Conservation (phyloP, 768 basidiomycete species). For the Tricholoma terreum region DNA sequence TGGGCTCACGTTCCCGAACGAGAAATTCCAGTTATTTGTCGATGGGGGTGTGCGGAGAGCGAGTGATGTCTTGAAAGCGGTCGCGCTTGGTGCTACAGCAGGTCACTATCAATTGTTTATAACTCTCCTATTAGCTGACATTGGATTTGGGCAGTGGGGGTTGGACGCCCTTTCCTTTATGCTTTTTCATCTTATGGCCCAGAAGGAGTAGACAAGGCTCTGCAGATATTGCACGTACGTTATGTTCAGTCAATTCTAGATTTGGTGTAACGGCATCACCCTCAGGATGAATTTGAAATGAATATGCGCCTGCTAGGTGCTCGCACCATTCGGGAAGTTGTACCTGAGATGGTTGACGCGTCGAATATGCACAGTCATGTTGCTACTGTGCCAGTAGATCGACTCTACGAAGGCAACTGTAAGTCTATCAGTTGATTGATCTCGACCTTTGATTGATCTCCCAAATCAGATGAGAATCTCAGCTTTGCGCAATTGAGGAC, state of each 20-base stretch:
- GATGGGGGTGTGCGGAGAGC: constrained; percentile 96
- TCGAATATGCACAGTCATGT: constrained; percentile 64
- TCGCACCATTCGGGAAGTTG: constrained; percentile 70
- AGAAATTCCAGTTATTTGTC: constrained; percentile 79
- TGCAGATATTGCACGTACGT: constrained; percentile 73
- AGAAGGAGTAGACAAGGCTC: constrained; percentile 80
- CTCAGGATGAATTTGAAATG: constrained; percentile 97
- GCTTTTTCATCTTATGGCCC: constrained; percentile 87
- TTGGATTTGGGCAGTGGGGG: constrained; percentile 52
- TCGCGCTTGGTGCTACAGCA: constrained; percentile 88
- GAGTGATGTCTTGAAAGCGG: constrained; percentile 84
- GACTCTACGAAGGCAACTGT: constrained; percentile 83
- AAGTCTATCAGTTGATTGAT: constrained; percentile 26
- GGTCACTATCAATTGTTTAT: constrained; percentile 47
- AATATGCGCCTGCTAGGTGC: constrained; percentile 93
- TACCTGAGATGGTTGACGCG: constrained; percentile 88
- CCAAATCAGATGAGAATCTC: not conserved
- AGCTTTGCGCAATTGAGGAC: not conserved
- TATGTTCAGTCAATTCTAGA: not conserved
- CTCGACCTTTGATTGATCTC: not conserved
- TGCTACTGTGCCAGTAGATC: constrained; percentile 66
- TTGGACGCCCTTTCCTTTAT: constrained; percentile 86
- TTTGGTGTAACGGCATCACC: not conserved
- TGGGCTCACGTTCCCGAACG: constrained; percentile 72
- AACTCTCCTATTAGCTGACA: constrained; percentile 23